These are phyloP conservation scores for Plasmopara halstedii DNA, from an alignment of 352 stramenopile species.

Conservation along the genomic window DNA sequence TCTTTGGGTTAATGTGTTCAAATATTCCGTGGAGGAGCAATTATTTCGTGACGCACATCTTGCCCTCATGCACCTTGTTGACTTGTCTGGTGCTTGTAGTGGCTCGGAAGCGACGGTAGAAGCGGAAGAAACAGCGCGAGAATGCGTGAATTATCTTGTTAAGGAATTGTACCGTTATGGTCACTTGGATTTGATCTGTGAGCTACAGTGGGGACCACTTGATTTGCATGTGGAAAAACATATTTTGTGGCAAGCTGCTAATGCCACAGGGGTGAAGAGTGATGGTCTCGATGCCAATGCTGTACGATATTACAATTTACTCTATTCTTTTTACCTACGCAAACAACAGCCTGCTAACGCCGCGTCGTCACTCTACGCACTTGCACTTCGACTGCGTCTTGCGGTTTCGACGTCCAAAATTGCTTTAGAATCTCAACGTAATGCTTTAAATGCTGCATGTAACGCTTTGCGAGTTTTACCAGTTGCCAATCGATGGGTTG, in stretches of 20 bases:
- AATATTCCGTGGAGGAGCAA: constrained; percentile 61
- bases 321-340: constrained; percentile 63
- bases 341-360: constrained; percentile 59
- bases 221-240: constrained; percentile 61
- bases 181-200: constrained; percentile 59
- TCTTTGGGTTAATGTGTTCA: constrained; percentile 80
- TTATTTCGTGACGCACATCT: constrained; percentile 58
- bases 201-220: constrained; percentile 58
- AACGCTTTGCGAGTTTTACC: constrained; percentile 37
- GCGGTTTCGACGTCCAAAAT: constrained; percentile 27
- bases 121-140: constrained; percentile 33
- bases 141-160: constrained; percentile 67
- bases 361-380: constrained; percentile 46
- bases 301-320: constrained; percentile 53
- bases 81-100: constrained; percentile 24
- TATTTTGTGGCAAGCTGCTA: constrained; percentile 63
- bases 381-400: constrained; percentile 43
- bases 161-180: constrained; percentile 65
- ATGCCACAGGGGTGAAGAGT: constrained; percentile 42
- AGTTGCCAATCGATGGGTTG: constrained; percentile 48
- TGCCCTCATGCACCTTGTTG: constrained; percentile 61
- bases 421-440: constrained; percentile 50
- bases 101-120: constrained; percentile 5
- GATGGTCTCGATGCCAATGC: constrained; percentile 33
- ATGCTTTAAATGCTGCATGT: constrained; percentile 43